Evolutionary conservation across 1,139 yeast species (phyloP), one percentile per base, ranked within the genome.

Genomic region (Wickerhamomyces sp.): DNA sequence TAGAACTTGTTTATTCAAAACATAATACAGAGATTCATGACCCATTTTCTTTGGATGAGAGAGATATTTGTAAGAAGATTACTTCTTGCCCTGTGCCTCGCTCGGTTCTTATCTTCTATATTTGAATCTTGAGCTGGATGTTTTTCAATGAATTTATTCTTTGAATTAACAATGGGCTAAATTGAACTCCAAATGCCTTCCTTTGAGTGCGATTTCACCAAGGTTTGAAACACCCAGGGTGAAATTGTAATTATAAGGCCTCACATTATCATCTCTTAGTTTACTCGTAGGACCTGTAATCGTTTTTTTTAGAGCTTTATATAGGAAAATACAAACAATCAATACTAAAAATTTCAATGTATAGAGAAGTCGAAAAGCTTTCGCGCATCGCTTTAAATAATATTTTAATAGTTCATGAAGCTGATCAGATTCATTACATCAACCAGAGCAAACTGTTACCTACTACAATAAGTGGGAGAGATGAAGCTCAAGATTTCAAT

Each of bases 161-260:
- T 30, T 9, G 27, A 27, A 9, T 18, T 8, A 18, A 59, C 55
- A 81, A 77, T 63, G 76, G 90, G 90, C 86, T 61, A 82, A 48
- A 83, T 51, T 46, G 64, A 79, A 43, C 15, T 44, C 40, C 43
- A 50, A 51, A 42, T 44, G 80, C 75, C 72, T 79, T 65, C 63
- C 71, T 79, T 83, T 84, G 91, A 84, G 90, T 84, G 76, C 91
- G 88, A 72, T 76, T 70, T 65, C 80, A 73, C 76, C 83, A 72
- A 68, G 75, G 75, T 61, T 61, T 58, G 55, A 58, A 39, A 56
- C 53, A 69, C 73, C 73, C 66, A 74, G 76, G 86, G 78, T 75
- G 79, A 64, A 68, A 74, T 77, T 80, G 90, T 79, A 84, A 82
- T 84, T 83, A 79, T 73, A 72, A 72, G 71, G 72, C 83, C 72